Conservation (phyloP, 1,284 basidiomycete species). For the Papiliotrema nemorosa region DNA sequence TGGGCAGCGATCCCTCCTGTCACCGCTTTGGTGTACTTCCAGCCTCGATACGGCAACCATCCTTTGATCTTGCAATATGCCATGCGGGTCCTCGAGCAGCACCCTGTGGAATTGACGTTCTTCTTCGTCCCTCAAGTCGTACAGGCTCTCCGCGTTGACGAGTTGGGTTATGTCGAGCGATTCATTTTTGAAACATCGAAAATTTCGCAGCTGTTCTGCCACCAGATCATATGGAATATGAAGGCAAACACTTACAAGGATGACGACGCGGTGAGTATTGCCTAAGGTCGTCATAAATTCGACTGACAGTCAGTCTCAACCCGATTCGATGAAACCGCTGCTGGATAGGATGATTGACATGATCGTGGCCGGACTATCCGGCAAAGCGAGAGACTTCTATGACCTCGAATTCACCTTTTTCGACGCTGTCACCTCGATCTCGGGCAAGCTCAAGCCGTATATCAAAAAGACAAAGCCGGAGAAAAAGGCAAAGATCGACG, state of each 20-base stretch:
- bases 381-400: constrained; percentile 88
- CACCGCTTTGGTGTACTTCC: constrained; percentile 80
- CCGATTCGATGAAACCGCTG: constrained; percentile 87
- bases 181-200: constrained; percentile 98
- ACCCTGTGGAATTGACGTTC: constrained; percentile 92
- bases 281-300: neutral
- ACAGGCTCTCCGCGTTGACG: constrained; percentile 85
- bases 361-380: constrained; percentile 81
- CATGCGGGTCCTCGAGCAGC: constrained; percentile 89
- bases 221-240: constrained; percentile 99
- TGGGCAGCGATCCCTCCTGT: constrained; percentile 90
- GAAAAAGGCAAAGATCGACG: constrained; percentile 99
- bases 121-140: constrained; percentile 99
- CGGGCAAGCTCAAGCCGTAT: constrained; percentile 93
- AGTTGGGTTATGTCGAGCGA: constrained; percentile 84
- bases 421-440: constrained; percentile 93
- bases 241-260: constrained; percentile 96
- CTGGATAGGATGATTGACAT: constrained; percentile 82
- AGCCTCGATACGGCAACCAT: constrained; percentile 75
- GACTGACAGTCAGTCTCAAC: constrained; percentile 15
- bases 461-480: constrained; percentile 95
- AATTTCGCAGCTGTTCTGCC: constrained; percentile 96
- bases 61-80: constrained; percentile 92
- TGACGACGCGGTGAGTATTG: constrained; percentile 68
- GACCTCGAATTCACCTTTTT: constrained; percentile 96